Base-by-base conservation (phyloP, 1,284 basidiomycete species). In the Sporisorium graminicola region DNA sequence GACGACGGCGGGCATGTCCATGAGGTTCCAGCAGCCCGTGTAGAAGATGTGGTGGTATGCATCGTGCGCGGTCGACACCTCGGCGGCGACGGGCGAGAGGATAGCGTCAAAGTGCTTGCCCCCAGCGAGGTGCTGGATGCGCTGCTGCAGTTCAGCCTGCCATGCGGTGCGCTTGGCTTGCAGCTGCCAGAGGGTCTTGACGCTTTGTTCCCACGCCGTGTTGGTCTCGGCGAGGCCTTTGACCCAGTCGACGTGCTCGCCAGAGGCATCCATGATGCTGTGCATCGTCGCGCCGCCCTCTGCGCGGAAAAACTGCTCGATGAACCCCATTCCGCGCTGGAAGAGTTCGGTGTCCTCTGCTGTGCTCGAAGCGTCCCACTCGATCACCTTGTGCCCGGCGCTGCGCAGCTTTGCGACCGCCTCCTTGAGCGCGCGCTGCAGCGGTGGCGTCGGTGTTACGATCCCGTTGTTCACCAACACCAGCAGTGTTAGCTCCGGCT, bases 371-470 rank as follows among this genome's bases (percentile, higher is more conserved):
- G 69, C 64, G 44, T 81, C 79, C 89, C 89, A 90, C 66, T 88
- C 81, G 43, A 88, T 77, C 5, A 88, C 87, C 80, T 88, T 88
- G 82, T 94, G 92, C 0, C 93, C 92, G 8, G 90, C 91, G 4
- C 86, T 88, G 35, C 89, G 77, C 26, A 94, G 86, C 0, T 91
- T 90, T 1, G 87, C 84, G 81, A 90, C 90, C 1, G 89, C 88
- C 62, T 87, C 87, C 73, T 89, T 87, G 44, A 94, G 86, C 0
- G 90, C 92, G 37, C 92, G 88, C 18, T 82, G 86, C 20, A 94
- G 86, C 0, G 93, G 92, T 0, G 93, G 92, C 65, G 91, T 90
- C 2, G 93, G 93, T n/a, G 87, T 82, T 12, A 90, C 86, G 13
- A 89, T 67, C 1, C 89, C 91, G 79, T 92, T 89, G 76, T 92